Evolutionary conservation across 164 flowering plant genomes (phyloP), one percentile per base, ranked within the genome.

Genomic region (Vitis vinifera): DNA sequence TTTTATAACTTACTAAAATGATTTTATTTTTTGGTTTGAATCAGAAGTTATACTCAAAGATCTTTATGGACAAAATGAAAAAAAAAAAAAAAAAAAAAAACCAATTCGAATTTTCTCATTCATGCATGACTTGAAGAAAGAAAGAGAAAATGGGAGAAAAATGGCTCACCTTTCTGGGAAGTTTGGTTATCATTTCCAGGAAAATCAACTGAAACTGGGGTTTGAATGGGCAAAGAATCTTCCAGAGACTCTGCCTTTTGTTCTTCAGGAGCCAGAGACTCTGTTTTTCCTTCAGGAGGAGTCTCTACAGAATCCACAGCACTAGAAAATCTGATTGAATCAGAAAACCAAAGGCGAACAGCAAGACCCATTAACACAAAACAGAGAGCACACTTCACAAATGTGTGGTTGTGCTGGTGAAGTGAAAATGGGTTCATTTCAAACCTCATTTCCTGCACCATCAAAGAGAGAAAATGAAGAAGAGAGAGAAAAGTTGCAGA

Each of bases 361-460:
- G 88, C 85, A 47, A 93, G 79, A 68, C 90, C 92, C 62, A 86
- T 17, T 10, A 89, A 68, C 15, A 89, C 74, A 62, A 86, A 71
- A 0, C 81, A 83, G 60, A 84, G 74, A 0, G 68, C 77, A 31
- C 89, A 65, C 75, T 93, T 93, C n/a, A 88, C 74, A 63, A 83
- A 52, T 12, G 79, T 51, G 44, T 82, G 82, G 17, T 78, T 77
- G 71, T 77, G 86, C 31, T 85, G 83, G 66, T 77, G 72, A 52
- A 75, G 67, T 3, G 75, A 52, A 27, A 67, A 70, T 75, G 74
- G 75, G 63, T 72, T 78, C 77, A 73, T 70, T 9, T 85, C 85
- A 14, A 72, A 62, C 63, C 75, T 77, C 76, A 62, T 71, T 31
- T 68, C 71, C 76, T 82, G 69, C 77, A 69, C 81, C 87, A 81